phyloP scores from a whole-genome alignment of 208 protist genomes.

The Leishmania mexicana region DNA sequence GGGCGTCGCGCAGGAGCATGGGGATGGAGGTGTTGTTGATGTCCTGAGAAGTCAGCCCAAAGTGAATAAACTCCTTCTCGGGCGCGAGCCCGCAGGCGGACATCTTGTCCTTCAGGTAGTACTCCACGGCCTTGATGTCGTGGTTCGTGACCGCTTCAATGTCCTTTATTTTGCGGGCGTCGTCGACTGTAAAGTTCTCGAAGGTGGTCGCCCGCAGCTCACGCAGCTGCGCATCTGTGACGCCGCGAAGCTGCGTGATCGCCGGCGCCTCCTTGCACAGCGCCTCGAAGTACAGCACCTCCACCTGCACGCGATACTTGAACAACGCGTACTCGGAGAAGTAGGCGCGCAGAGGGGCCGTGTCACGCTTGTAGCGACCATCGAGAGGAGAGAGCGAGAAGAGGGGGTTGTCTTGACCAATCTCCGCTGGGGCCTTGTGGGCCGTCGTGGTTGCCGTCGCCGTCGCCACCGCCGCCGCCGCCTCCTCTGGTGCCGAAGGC shows the following conservation, averaged over 20 bases:
- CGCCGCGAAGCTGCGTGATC: conserved; percentile 53
- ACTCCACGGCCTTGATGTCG: conserved; percentile 98
- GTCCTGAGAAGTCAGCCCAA: conserved; percentile 97
- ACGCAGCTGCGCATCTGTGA: conserved; percentile 58
- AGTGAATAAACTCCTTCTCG: conserved; percentile 95
- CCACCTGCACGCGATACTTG: conserved; percentile 91
- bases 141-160: conserved; percentile 96
- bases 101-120: conserved; percentile 95
- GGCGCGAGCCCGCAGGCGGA: conserved; percentile 51
- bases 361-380: conserved; percentile 90
- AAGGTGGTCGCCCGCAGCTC: conserved; percentile 58
- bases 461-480: not conserved
- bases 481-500: not conserved
- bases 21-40: conserved; percentile 97
- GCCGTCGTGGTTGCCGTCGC: conserved; percentile 19
- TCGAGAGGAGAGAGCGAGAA: conserved; percentile 93
- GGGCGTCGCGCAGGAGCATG: conserved; percentile 91
- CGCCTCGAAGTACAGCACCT: conserved; percentile 92
- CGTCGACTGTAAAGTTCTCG: conserved; percentile 76
- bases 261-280: conserved; percentile 66
- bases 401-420: conserved; percentile 55
- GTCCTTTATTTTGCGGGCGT: conserved; percentile 89
- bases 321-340: conserved; percentile 95
- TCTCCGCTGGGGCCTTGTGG: conserved; percentile 33
- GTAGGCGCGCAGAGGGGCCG: conserved; percentile 70